Evolutionary conservation across 805 yeast genomes (phyloP), one percentile per base, ranked within the genome.

Genomic region (Yamadazyma philogaea): DNA sequence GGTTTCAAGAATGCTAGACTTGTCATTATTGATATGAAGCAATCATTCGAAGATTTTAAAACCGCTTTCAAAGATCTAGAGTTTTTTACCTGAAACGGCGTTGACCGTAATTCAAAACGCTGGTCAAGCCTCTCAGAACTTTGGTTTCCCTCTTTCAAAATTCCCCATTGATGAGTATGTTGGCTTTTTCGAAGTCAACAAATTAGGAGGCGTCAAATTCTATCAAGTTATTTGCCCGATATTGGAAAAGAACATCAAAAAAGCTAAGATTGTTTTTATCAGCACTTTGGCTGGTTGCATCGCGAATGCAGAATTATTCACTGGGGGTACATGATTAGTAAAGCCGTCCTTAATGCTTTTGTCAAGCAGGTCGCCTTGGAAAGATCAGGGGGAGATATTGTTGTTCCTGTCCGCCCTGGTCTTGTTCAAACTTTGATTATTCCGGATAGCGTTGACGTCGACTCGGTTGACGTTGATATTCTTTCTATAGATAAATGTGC

Each of bases 101-200:
- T 70, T 66, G 45, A 59, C 62, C 2, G 59, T 59, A 33, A 60
- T 67, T 33, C 55, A 63, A 20, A 66, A 64, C 46, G 67, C 67
- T 4, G 69, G 61, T 2, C 24, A 53, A 11, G 16, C 37, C 11
- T 6, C 28, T 22, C 30, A 21, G 5, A 16, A 27, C 4, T 11
- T 30, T 7, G 20, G 32, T 6, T 22, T 17, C 3, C 24, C 40
- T 7, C 6, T 26, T 3, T 1, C 6, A 7, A 44, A 44, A 2
- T 19, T 22, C 11, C 36, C 20, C 12, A 21, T 35, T 10, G 15
- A 12, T 6, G 18, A 38, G 12, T 42, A 45, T 21, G 4, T 22
- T 38, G 6, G 14, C 2, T 4, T 19, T 16, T 34, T 30, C 27
- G 26, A 33, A 11, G 34, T 34, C 30, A 38, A 43, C 34, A 27